These are phyloP conservation scores for Thelephora aurantiotincta DNA, from an alignment of 768 basidiomycete genomes.

Conservation along the genomic window DNA sequence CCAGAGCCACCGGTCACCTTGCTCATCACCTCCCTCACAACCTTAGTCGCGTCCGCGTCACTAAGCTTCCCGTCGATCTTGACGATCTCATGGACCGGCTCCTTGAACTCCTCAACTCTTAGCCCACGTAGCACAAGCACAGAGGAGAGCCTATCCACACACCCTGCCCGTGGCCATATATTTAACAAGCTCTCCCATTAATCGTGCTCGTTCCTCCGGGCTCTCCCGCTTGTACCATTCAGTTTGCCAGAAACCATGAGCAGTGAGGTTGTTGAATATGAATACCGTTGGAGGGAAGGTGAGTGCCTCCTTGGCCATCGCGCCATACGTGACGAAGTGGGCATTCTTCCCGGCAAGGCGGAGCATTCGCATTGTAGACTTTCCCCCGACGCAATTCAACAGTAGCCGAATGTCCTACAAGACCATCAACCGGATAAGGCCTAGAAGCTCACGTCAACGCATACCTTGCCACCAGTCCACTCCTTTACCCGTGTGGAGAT, in stretches of 20 bases:
- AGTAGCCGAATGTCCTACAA: slow-evolving; percentile 28
- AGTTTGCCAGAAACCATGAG: slow-evolving; percentile 70
- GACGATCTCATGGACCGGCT: slow-evolving; percentile 58
- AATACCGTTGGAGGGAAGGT: slow-evolving; percentile 64
- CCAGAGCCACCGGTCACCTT: slow-evolving; percentile 21
- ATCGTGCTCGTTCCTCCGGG: slow-evolving; percentile 29
- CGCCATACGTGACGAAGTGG: slow-evolving; percentile 78
- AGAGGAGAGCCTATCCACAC: slow-evolving; percentile 6
- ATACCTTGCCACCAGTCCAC: slow-evolving; percentile 52
- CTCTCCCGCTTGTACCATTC: slow-evolving; percentile 47
- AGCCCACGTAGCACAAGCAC: background rate
- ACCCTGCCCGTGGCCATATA: slow-evolving; percentile 46
- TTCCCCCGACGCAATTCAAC: slow-evolving; percentile 52
- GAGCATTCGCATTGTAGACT: slow-evolving; percentile 54
- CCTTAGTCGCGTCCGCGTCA: no score
- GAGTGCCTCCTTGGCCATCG: slow-evolving; percentile 78
- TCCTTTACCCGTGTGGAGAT: slow-evolving; percentile 39
- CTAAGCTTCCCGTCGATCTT: slow-evolving; percentile 26
- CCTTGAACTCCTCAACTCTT: slow-evolving; percentile 34
- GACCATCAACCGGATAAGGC: background rate
- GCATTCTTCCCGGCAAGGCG: slow-evolving; percentile 51
- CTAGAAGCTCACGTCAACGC: background rate
- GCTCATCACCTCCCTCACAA: no score
- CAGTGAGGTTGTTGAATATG: slow-evolving; percentile 74
- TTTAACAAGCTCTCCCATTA: slow-evolving; percentile 36